Evolutionary conservation across 2,329 filamentous ascomycete species (phyloP).

Genomic region (Sarocladiaceae sp.): DNA sequence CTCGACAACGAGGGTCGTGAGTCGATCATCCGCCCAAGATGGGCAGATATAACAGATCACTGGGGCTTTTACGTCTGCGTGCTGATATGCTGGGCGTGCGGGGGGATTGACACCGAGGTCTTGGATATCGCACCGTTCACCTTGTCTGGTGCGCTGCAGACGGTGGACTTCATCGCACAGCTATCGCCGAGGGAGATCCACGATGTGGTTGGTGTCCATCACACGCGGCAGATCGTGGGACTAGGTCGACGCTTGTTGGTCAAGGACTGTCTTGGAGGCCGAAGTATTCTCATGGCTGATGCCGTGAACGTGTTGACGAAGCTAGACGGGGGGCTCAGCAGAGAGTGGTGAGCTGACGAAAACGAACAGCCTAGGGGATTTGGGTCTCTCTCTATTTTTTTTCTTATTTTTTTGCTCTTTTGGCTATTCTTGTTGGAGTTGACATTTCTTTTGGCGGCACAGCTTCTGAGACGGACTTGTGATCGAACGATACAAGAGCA

Average conservation of each 20-base stretch:
- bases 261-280: conserved; percentile 40
- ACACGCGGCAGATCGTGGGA: conserved; percentile 39
- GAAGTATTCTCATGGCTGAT: conserved; percentile 46
- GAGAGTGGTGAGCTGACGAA: conserved; percentile 21
- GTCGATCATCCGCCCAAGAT: conserved; percentile 13
- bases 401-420: neutral
- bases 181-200: conserved; percentile 33
- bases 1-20: neutral
- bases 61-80: conserved; percentile 52
- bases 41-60: conserved; percentile 40
- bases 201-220: conserved; percentile 30
- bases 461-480: too few species aligned
- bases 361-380: conserved; percentile 29
- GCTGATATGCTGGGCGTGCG: conserved; percentile 54
- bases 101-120: conserved; percentile 15
- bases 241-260: conserved; percentile 42
- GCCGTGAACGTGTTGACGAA: conserved; percentile 45
- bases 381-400: neutral
- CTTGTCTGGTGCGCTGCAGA: neutral
- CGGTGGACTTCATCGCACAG: conserved; percentile 20
- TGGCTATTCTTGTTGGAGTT: neutral
- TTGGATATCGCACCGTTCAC: neutral
- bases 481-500: too few species aligned
- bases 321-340: conserved; percentile 37
- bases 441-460: too few species aligned